These are phyloP conservation scores for Pestalotiopsis sp. DNA, from an alignment of 2,329 filamentous ascomycete species.

Conservation along the genomic window DNA sequence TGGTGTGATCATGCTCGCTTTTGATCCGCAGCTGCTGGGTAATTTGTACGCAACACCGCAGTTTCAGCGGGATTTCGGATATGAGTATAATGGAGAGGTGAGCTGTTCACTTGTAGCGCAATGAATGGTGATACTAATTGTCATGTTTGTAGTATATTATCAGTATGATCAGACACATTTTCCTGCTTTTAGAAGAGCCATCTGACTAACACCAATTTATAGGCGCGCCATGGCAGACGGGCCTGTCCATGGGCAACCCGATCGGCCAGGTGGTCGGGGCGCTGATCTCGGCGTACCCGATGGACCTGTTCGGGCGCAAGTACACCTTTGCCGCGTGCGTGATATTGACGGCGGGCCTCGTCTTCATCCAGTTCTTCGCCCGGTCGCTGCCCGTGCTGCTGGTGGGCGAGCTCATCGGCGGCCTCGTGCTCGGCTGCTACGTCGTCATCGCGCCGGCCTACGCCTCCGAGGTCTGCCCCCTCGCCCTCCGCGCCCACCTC, in stretches of 20 bases:
- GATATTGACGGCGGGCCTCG: conserved; percentile 48
- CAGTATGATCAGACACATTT: conserved; percentile 17
- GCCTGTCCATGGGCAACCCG: conserved; percentile 54
- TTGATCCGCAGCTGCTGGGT: conserved; percentile 65
- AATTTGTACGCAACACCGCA: conserved; percentile 53
- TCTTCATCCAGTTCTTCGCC: conserved; percentile 67
- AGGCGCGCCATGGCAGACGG: conserved; percentile 47
- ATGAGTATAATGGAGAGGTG: conserved; percentile 30
- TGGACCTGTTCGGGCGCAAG: conserved; percentile 47
- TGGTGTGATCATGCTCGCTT: conserved; percentile 63
- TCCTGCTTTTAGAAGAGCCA: neutral
- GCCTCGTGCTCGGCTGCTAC: conserved; percentile 63
- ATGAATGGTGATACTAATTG: neutral
- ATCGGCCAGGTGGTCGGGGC: conserved; percentile 60
- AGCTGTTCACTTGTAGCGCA: neutral
- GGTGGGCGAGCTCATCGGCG: conserved; percentile 63
- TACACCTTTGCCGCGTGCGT: conserved; percentile 47
- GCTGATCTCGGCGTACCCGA: conserved; percentile 47
- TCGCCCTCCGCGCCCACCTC: conserved; percentile 57
- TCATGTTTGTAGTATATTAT: conserved; percentile 33
- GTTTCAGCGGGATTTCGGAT: conserved; percentile 35
- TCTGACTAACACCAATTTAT: conserved; percentile 23
- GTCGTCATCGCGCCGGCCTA: conserved; percentile 61
- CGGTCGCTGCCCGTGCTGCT: conserved; percentile 55
- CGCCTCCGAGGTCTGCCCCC: conserved; percentile 61